Conservation (phyloP, 305 asterid genomes). For the Petunia hybrid region DNA sequence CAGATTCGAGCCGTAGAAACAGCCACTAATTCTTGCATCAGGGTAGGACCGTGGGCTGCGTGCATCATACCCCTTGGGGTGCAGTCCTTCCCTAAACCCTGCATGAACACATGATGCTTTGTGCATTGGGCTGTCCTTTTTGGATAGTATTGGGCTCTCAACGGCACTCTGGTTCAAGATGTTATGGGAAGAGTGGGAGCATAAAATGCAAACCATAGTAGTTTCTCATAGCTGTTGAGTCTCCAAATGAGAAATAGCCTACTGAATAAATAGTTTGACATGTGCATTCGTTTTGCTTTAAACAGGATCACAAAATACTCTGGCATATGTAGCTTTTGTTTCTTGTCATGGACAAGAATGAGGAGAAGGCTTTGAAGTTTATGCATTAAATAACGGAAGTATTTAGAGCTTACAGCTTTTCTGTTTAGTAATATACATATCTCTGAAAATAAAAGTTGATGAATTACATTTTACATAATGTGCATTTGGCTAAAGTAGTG, state of each 20-base stretch:
- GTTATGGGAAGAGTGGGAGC: neutral
- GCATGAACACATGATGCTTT: no score
- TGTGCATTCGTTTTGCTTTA: neutral
- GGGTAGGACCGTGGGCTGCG: no score
- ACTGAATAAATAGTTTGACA: constrained; percentile 12
- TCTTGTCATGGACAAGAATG: neutral
- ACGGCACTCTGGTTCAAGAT: neutral
- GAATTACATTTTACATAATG: neutral
- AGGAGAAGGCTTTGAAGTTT: neutral
- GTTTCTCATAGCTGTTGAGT: constrained; percentile 17
- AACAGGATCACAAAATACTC: neutral
- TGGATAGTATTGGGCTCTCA: neutral
- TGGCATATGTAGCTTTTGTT: neutral
- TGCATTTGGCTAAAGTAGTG: neutral
- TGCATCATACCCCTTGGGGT: no score
- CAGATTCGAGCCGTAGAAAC: no score
- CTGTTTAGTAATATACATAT: neutral
- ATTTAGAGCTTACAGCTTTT: neutral
- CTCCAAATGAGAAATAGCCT: constrained; percentile 6
- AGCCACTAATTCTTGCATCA: no score
- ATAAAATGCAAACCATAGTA: neutral
- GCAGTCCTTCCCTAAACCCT: no score
- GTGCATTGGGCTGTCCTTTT: no score
- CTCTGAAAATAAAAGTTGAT: neutral
- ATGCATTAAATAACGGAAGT: neutral